phyloP scores from a whole-genome alignment of 2,329 filamentous ascomycete species.

The Ascochyta koolunga region DNA sequence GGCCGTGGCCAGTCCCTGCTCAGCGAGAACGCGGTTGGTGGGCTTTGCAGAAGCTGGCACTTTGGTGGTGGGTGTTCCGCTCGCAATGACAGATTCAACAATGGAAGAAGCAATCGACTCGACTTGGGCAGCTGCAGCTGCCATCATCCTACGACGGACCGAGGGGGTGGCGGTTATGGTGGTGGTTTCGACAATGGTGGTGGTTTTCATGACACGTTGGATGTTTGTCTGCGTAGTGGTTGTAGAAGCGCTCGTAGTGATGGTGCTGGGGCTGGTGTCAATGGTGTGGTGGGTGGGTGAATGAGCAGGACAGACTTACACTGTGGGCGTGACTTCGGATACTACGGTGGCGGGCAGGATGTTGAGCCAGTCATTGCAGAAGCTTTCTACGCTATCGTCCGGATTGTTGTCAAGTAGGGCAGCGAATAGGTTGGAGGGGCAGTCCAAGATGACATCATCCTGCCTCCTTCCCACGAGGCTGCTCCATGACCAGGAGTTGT shows the following conservation, averaged over 20 bases:
- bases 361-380: constrained; percentile 40
- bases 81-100: constrained; percentile 29
- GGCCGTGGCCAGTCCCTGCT: constrained; percentile 34
- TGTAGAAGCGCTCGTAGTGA: constrained; percentile 23
- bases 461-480: constrained; percentile 25
- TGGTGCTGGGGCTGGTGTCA: constrained; percentile 20
- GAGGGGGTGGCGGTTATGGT: constrained; percentile 24
- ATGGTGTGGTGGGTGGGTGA: neutral
- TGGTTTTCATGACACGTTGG: constrained; percentile 25
- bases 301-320: constrained; percentile 24
- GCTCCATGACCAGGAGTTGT: constrained; percentile 9
- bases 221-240: constrained; percentile 28
- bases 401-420: constrained; percentile 23
- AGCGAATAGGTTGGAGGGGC: constrained; percentile 25
- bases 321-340: constrained; percentile 29
- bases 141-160: constrained; percentile 19
- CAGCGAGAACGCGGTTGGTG: constrained; percentile 22
- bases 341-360: constrained; percentile 30
- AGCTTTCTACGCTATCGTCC: constrained; percentile 19
- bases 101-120: constrained; percentile 29
- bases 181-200: constrained; percentile 29
- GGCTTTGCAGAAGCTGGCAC: constrained; percentile 17
- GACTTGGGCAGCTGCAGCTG: constrained; percentile 23
- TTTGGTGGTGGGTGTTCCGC: constrained; percentile 19
- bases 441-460: constrained; percentile 18